Base-by-base conservation (phyloP, 495 filamentous ascomycete species). In the Cercophora sp. region DNA sequence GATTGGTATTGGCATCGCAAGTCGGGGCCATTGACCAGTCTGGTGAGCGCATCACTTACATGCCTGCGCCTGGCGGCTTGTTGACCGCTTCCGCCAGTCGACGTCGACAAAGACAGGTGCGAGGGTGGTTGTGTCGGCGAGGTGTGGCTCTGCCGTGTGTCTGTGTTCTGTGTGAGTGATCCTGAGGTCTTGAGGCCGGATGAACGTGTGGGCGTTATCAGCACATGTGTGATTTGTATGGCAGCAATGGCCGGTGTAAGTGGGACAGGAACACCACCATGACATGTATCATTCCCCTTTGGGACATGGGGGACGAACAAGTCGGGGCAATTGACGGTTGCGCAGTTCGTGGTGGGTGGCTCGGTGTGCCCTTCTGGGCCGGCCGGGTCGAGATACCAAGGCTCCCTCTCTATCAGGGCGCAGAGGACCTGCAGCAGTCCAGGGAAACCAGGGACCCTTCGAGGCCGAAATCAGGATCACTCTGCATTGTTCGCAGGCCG, bases 231-330 rank as follows among this genome's bases (percentile, higher is more conserved):
- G 13, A 25, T 27, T 24, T 27, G 41, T 44, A 10, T 44, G 40
- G 19, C 24, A n/a, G 43, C 15, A n/a, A 39, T 22, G 24, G 22
- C 10, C 18, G 24, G 35, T 51, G n/a, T 41, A 25, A 31, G 48
- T 51, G 34, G 48, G 36, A 51, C 35, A 51, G 48, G 36, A 51
- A 51, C 48, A 41, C 48, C 48, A 41, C 29, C 48, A 34, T n/a
- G 16, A 18, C n/a, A 35, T 42, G 34, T 32, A 29, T 16, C 26
- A 8, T 40, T 9, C 48, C 35, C 35, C 48, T 41, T 51, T 51
- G 22, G 48, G 48, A 26, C 35, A 16, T 22, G n/a, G 25, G n/a
- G 22, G 35, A 26, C 22, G 19, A 35, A 36, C n/a, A n/a, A n/a
- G n/a, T n/a, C n/a, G n/a, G n/a, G n/a, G n/a, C n/a, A n/a, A n/a